phyloP scores from a whole-genome alignment of 2,329 filamentous ascomycete species.

The Amesomyces nigricolor region DNA sequence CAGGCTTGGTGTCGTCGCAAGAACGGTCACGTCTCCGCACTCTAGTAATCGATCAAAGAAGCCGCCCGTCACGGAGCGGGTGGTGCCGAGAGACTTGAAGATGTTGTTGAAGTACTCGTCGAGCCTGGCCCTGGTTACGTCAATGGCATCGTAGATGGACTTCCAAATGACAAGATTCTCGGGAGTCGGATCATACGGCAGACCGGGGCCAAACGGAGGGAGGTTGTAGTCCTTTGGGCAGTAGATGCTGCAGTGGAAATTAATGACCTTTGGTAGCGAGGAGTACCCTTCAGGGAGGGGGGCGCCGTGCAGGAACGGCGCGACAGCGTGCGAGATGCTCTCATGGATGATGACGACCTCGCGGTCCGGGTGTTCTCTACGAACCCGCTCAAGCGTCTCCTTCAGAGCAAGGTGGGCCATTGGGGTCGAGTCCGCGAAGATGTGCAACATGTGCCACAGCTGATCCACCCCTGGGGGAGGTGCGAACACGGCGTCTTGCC shows the following conservation, averaged over 20 bases:
- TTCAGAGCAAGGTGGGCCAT: slow-evolving; percentile 12
- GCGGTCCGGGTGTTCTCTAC: slow-evolving; percentile 30
- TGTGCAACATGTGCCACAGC: slow-evolving; percentile 31
- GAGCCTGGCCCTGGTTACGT: neutral
- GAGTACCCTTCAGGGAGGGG: slow-evolving; percentile 35
- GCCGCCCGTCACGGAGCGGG: neutral
- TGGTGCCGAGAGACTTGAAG: slow-evolving; percentile 30
- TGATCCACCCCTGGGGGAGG: slow-evolving; percentile 19
- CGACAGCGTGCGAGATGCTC: slow-evolving; percentile 33
- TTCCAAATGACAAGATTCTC: slow-evolving; percentile 18
- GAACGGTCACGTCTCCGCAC: slow-evolving; percentile 32
- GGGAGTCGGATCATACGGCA: slow-evolving; percentile 25
- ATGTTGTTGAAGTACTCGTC: slow-evolving; percentile 10
- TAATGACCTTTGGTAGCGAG: slow-evolving; percentile 34
- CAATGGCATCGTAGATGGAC: slow-evolving; percentile 9
- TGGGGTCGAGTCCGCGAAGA: slow-evolving; percentile 33
- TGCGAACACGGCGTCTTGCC: neutral
- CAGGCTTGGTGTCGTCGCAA: slow-evolving; percentile 36
- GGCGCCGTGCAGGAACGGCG: slow-evolving; percentile 36
- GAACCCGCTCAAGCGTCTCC: slow-evolving; percentile 31
- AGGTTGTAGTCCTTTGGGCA: slow-evolving; percentile 34
- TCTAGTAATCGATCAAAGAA: slow-evolving; percentile 9
- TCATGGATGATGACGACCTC: slow-evolving; percentile 43
- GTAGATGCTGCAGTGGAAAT: slow-evolving; percentile 36
- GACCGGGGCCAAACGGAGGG: slow-evolving; percentile 35